Evolutionary conservation across 768 basidiomycete genomes (phyloP).

Genomic region (Kondoa subrosea): DNA sequence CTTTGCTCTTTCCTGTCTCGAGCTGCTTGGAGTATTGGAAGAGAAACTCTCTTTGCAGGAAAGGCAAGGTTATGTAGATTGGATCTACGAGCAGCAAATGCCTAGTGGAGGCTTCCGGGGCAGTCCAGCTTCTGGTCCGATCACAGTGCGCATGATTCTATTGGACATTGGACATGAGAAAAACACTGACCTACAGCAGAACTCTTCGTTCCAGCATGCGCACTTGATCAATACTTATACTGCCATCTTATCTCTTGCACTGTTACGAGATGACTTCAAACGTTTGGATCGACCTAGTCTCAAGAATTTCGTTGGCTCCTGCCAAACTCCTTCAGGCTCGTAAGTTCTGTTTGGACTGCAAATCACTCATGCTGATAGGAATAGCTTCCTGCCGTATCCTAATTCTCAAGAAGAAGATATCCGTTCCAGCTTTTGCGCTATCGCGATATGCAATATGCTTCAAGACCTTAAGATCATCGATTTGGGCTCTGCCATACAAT

Average conservation of each 20-base stretch:
- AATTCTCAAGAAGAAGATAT: conserved; percentile 36
- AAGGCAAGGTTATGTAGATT: conserved; percentile 50
- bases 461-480: conserved; percentile 62
- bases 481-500: conserved; percentile 44
- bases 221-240: conserved; percentile 91
- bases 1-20: conserved; percentile 72
- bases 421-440: conserved; percentile 71
- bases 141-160: not conserved
- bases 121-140: conserved; percentile 1
- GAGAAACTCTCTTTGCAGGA: conserved; percentile 40
- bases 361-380: too few species aligned
- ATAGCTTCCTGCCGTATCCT: conserved; percentile 31
- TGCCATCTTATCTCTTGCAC: conserved; percentile 61
- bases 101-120: conserved; percentile 24
- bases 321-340: conserved; percentile 74
- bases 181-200: not conserved
- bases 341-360: conserved; percentile 30
- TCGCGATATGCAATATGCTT: conserved; percentile 62
- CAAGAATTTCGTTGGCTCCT: conserved; percentile 48
- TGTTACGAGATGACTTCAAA: conserved; percentile 70
- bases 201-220: conserved; percentile 42
- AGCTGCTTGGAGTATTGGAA: conserved; percentile 47
- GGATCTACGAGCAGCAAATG: conserved; percentile 80
- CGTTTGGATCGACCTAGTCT: conserved; percentile 53
- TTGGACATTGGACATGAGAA: not conserved